Evolutionary conservation across 2,329 filamentous ascomycete genomes (phyloP), one percentile per base, ranked within the genome.

Genomic region (Pseudogymnoascus sp.): DNA sequence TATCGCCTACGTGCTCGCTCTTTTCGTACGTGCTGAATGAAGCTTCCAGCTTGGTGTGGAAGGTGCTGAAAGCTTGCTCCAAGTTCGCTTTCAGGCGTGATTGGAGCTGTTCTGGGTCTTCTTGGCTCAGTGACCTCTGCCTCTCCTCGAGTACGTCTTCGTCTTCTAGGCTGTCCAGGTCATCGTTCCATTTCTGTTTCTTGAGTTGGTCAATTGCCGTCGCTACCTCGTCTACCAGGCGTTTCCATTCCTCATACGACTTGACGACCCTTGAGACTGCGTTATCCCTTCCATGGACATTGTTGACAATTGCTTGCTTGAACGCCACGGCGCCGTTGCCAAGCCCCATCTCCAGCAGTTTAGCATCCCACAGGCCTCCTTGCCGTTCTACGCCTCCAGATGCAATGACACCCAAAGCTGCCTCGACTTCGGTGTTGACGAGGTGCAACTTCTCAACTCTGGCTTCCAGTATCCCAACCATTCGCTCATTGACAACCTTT

Each of bases 141-240:
- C 87, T 81, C 16, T 80, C 80, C 66, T 90, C 86, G 18, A 89
- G 82, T 0, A 82, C 84, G 62, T 89, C 81, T 66, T 93, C 89
- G 65, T 91, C 88, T 65, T 91, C 88, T 42, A 91, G 85, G 61
- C 88, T 85, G 61, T 79, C 77, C 29, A 86, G 80, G 65, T 90
- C 88, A 63, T 90, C 87, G 66, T 93, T 88, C 89, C 90, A 93
- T 63, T 85, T 83, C 67, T 87, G 85, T 57, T 83, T 82, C 65
- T 80, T 83, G 69, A 95, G 81, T 64, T 84, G 80, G 42, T 86
- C 84, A 6, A 92, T 82, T 3, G 87, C 79, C 16, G 79, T 77
- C 47, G 81, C 81, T 12, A 89, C 83, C 62, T 86, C 84, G 65
- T 87, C 83, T n/a, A 96, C 83, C 4, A 87, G 83, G n/a, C 80